Conservation (phyloP, 2,329 filamentous ascomycete species). For the Sphaerostilbella broomeana region DNA sequence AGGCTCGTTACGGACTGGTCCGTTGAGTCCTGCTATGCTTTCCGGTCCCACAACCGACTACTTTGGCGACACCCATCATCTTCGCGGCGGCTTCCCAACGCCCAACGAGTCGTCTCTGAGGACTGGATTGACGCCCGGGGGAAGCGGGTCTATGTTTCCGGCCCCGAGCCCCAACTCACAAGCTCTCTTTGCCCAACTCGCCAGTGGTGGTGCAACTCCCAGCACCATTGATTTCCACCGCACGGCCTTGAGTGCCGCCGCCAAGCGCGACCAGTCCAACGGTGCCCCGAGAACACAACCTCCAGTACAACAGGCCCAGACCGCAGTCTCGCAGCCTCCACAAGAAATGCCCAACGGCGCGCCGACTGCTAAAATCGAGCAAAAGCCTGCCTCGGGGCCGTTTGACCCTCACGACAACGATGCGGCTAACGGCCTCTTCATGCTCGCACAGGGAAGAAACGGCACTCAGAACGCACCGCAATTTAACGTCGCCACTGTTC, state of each 20-base stretch:
- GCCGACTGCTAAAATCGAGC: conserved; percentile 38
- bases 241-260: conserved; percentile 76
- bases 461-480: conserved; percentile 42
- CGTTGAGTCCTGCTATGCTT: conserved; percentile 94
- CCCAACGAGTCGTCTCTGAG: conserved; percentile 93
- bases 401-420: conserved; percentile 91
- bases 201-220: conserved; percentile 78
- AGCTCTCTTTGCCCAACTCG: conserved; percentile 71
- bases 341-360: conserved; percentile 42
- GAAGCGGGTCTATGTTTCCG: conserved; percentile 95
- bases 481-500: conserved; percentile 40
- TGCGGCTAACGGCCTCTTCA: conserved; percentile 87
- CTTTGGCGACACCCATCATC: conserved; percentile 71
- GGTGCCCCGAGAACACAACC: conserved; percentile 20
- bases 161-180: conserved; percentile 82
- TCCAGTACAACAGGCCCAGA: conserved; percentile 20
- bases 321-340: conserved; percentile 48
- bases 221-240: conserved; percentile 91
- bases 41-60: conserved; percentile 82
- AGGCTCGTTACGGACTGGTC: conserved; percentile 82
- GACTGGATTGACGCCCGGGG: conserved; percentile 87
- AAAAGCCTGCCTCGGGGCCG: conserved; percentile 52
- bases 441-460: conserved; percentile 69
- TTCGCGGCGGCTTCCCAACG: conserved; percentile 82
- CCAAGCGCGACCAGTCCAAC: conserved; percentile 48